Conservation (phyloP, 192 early-diverging fungal genomes). For the Coemansia sp. region DNA sequence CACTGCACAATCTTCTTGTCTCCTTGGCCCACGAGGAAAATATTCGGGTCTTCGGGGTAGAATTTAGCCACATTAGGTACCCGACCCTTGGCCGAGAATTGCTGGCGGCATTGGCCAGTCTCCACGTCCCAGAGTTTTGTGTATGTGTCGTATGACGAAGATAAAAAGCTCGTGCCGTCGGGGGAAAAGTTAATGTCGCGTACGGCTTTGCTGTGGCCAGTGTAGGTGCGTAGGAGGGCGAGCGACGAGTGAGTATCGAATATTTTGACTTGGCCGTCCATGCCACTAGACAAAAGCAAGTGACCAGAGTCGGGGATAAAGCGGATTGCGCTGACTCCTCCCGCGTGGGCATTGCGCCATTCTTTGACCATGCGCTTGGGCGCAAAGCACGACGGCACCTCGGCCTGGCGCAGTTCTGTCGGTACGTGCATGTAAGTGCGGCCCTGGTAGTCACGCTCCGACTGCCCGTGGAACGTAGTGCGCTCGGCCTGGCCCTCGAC, state of each 20-base stretch:
- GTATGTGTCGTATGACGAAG: conserved; percentile 87
- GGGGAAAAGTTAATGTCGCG: conserved; percentile 91
- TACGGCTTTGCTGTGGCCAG: conserved; percentile 93
- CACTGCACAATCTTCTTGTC: conserved; percentile 92
- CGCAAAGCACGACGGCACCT: conserved; percentile 80
- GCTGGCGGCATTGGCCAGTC: conserved; percentile 85
- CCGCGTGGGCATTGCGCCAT: conserved; percentile 87
- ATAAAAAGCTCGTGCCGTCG: conserved; percentile 83
- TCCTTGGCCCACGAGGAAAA: conserved; percentile 90
- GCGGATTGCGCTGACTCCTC: conserved; percentile 88
- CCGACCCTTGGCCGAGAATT: conserved; percentile 71
- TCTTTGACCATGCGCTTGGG: conserved; percentile 90
- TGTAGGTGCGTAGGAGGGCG: conserved; percentile 80
- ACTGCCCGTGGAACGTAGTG: conserved; percentile 85
- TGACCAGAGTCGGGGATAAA: conserved; percentile 93
- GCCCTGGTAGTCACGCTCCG: conserved; percentile 89
- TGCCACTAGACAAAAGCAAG: conserved; percentile 84
- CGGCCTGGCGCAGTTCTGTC: conserved; percentile 77
- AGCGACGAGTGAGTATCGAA: conserved; percentile 96
- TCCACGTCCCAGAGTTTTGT: conserved; percentile 99
- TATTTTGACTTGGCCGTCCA: conserved; percentile 96
- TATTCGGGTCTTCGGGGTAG: conserved; percentile 89
- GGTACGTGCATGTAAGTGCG: conserved; percentile 97
- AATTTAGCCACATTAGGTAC: conserved; percentile 90
- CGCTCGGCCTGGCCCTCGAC: conserved; percentile 68